These are phyloP conservation scores for Penicillium canariense DNA, from an alignment of 495 filamentous ascomycete genomes.

Conservation along the genomic window DNA sequence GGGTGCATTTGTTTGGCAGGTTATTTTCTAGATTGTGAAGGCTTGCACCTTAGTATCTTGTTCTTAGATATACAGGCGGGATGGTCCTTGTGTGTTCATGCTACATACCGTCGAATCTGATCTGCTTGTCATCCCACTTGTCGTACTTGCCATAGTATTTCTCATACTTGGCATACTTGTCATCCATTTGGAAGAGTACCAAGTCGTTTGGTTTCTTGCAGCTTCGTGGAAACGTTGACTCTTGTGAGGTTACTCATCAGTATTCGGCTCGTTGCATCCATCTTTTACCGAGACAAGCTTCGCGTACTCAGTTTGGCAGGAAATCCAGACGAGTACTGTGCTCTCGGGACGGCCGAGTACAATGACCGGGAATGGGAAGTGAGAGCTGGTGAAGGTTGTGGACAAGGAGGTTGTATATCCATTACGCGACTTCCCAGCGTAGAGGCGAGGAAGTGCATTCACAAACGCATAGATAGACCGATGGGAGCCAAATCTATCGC, in stretches of 20 bases:
- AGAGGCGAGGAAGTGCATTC: neutral
- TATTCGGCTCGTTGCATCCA: neutral
- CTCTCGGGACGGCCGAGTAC: neutral
- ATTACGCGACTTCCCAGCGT: neutral
- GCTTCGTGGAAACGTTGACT: neutral
- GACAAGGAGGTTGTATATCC: neutral
- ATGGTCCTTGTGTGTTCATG: neutral
- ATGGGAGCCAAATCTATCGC: neutral
- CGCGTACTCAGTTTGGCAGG: neutral
- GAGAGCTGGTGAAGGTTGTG: neutral
- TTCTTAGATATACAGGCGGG: neutral
- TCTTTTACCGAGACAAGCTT: neutral
- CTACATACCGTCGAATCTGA: neutral
- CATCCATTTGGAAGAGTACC: neutral
- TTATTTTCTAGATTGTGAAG: neutral
- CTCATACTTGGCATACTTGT: neutral
- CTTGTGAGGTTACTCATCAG: neutral
- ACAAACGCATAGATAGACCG: neutral
- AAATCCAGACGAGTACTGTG: neutral
- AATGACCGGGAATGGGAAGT: neutral
- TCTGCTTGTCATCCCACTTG: neutral
- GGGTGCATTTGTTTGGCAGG: slow-evolving; percentile 10
- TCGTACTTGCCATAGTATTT: slow-evolving; percentile 3
- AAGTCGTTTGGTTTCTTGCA: neutral
- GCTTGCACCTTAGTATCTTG: neutral